phyloP scores from a whole-genome alignment of 805 yeast genomes.

The Myxozyma melibiosi region DNA sequence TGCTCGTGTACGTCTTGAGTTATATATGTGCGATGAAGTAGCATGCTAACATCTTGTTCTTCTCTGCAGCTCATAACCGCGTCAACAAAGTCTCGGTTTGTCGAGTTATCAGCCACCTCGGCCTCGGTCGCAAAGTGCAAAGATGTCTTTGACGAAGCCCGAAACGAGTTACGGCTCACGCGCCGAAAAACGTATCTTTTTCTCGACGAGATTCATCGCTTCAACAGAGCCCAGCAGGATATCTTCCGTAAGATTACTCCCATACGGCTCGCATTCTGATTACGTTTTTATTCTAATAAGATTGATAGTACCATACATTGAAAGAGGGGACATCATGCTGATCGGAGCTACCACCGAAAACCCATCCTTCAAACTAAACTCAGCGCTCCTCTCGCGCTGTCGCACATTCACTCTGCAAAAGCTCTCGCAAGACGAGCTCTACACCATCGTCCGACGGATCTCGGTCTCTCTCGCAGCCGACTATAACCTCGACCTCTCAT shows the following conservation, averaged over 20 bases:
- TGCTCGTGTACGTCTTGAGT: slow-evolving; percentile 51
- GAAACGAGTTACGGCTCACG: slow-evolving; percentile 50
- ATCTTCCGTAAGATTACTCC: slow-evolving; percentile 48
- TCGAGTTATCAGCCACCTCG: slow-evolving; percentile 84
- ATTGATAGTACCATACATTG: slow-evolving; percentile 66
- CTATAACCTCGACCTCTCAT: background rate
- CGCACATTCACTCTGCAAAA: slow-evolving; percentile 70
- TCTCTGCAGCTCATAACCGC: slow-evolving; percentile 54
- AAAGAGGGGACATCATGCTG: slow-evolving; percentile 74
- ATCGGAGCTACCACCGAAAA: slow-evolving; percentile 99
- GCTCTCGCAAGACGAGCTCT: slow-evolving; percentile 54
- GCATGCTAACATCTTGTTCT: slow-evolving; percentile 12
- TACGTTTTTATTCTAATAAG: background rate
- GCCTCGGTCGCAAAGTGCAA: slow-evolving; percentile 68
- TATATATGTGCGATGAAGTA: background rate
- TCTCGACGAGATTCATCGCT: slow-evolving; percentile 91
- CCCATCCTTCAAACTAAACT: slow-evolving; percentile 78
- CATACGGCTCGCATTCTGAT: background rate
- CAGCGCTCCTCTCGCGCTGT: slow-evolving; percentile 83
- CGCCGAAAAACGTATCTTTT: slow-evolving; percentile 68
- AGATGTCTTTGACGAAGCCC: slow-evolving; percentile 57
- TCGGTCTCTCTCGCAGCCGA: slow-evolving; percentile 11
- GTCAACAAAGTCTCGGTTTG: slow-evolving; percentile 57
- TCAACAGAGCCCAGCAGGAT: slow-evolving; percentile 85
- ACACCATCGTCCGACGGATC: slow-evolving; percentile 55